Percentiles rank a stretch among this genome's conserved stretches.
Conservation (phyloP, 768 basidiomycete species). For the Suillus discolor region DNA sequence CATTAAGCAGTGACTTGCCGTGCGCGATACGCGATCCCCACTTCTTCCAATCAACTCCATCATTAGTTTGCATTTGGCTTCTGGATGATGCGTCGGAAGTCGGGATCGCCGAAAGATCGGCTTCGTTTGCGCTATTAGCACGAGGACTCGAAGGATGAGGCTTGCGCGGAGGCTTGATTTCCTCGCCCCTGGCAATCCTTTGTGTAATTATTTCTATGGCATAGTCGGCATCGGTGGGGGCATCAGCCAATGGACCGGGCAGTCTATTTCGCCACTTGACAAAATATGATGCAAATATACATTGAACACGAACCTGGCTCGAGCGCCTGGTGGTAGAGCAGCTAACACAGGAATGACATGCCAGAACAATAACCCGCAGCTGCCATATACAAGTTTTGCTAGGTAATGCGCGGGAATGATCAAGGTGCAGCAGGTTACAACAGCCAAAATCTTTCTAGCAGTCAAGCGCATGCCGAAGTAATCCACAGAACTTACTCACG, state of each 20-base stretch:
- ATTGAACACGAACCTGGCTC: constrained; percentile 42
- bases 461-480: constrained; percentile 11
- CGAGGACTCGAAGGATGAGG: constrained; percentile 21
- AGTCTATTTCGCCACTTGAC: constrained; percentile 35
- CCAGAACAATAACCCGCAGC: constrained; percentile 61
- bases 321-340: constrained; percentile 48
- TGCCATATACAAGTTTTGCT: constrained; percentile 47
- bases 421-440: constrained; percentile 40
- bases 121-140: constrained; percentile 18
- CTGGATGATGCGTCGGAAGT: not conserved
- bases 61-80: constrained; percentile 12
- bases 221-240: constrained; percentile 69
- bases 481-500: constrained; percentile 35
- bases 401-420: constrained; percentile 53
- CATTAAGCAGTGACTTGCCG: constrained; percentile 46
- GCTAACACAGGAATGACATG: constrained; percentile 59
- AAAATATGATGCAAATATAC: not conserved
- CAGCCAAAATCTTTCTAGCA: constrained; percentile 36
- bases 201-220: constrained; percentile 70
- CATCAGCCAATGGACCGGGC: constrained; percentile 49
- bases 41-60: constrained; percentile 55
- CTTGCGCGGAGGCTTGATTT: constrained; percentile 40
- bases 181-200: constrained; percentile 57
- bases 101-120: not conserved
- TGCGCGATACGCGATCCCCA: constrained; percentile 50